phyloP scores from a whole-genome alignment of 2,329 filamentous ascomycete genomes.

The Thelonectria blattea region DNA sequence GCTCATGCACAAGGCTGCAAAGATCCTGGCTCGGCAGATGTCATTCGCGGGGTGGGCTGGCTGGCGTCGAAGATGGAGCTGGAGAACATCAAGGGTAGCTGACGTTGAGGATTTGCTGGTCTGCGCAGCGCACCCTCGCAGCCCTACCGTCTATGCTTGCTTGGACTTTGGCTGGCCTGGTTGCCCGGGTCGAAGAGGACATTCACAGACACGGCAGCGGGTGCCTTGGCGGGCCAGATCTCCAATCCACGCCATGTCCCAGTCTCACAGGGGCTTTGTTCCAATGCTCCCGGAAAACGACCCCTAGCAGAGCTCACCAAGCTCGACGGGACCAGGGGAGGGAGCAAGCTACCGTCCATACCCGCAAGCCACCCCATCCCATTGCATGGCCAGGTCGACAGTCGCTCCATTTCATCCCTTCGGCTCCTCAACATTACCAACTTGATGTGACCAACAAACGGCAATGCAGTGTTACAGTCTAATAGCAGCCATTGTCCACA shows the following conservation, averaged over 20 bases:
- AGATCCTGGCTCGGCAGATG: constrained; percentile 38
- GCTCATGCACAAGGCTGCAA: constrained; percentile 37
- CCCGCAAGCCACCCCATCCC: constrained; percentile 10
- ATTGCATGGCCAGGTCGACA: constrained; percentile 1
- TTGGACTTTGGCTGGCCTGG: constrained; percentile 12
- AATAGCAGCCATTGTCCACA: constrained; percentile 23
- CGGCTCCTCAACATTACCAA: constrained; percentile 13
- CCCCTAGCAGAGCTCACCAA: constrained; percentile 19
- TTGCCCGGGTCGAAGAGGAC: constrained; percentile 1
- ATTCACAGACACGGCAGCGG: constrained; percentile 19
- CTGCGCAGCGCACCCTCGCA: constrained; percentile 30
- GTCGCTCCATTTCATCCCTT: constrained; percentile 26
- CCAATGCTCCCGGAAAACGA: constrained; percentile 25
- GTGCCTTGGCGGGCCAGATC: constrained; percentile 22
- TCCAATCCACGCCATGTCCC: constrained; percentile 12
- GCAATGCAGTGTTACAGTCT: constrained; percentile 32
- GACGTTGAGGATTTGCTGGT: constrained; percentile 30
- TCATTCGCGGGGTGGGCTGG: constrained; percentile 36
- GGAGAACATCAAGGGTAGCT: constrained; percentile 23
- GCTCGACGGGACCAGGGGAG: constrained; percentile 10
- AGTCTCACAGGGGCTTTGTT: constrained; percentile 13
- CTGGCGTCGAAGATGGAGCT: constrained; percentile 29
- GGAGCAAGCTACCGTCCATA: constrained; percentile 5
- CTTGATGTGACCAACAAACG: constrained; percentile 33
- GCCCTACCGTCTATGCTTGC: constrained; percentile 32